Evolutionary conservation across 305 asterid species (phyloP), one percentile per base, ranked within the genome.

Genomic region (Fraxinus platypoda): DNA sequence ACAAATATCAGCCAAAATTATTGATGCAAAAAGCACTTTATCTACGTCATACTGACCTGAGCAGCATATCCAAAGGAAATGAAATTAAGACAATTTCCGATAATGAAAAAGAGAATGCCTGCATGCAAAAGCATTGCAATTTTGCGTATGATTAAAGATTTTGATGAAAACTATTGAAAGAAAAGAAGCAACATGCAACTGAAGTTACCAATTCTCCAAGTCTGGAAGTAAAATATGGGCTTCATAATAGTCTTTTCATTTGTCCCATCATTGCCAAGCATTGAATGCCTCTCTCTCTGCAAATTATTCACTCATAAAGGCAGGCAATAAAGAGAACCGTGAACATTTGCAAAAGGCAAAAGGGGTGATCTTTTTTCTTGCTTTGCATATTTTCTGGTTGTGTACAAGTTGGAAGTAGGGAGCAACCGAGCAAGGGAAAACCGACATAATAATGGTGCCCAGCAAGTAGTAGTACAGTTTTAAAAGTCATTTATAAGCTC

Each of bases 51-150:
- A 84, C 97, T 85, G 78, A 95, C 98, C 98, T 94, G 99, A 83
- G 99, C 99, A 78, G 99, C 99, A 86, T 94, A 95, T 82, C 99
- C 99, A 82, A 95, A 95, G 31, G 99, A 95, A 84, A 95, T 79
- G 91, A 95, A 95, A 90, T 95, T 95, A 84, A 95, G 97, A 90
- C 94, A 91, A 87, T 95, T 94, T 64, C 99, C 99, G 80, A 95
- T 84, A 82, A 91, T 88, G 81, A 95, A 95, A 85, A 95, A 94
- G 30, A 90, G 81, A 83, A 94, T 91, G 81, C 98, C 99, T 95
- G 93, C 91, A 89, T 71, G 73, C n/a, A 30, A 82, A 80, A 81
- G 77, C 77, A 84, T 34, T 49, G 66, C 76, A 41, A 46, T 78
- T 28, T 80, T 38, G 80, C 37, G 41, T 78, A 72, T 8, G 17